Base-by-base conservation (phyloP, 352 stramenopile species). In the Peronospora tabacina region DNA sequence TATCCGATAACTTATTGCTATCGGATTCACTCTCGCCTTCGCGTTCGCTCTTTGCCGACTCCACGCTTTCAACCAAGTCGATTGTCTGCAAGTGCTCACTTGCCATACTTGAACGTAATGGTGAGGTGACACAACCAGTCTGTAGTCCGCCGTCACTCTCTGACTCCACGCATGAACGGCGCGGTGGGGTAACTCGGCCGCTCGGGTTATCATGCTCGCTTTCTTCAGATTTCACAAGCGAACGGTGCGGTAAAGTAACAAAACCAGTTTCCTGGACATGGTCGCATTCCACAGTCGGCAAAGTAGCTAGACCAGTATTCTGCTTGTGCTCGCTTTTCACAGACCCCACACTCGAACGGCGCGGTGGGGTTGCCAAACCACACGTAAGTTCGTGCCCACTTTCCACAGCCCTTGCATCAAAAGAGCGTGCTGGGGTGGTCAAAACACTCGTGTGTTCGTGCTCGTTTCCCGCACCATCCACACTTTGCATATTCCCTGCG, bases 381-480 rank as follows among this genome's bases (percentile, higher is more conserved):
- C n/a, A n/a, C n/a, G n/a, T n/a, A n/a, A n/a, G 50, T 17, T 67
- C 58, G 29, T 47, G 42, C 24, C 19, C 26, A n/a, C 24, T 32
- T 32, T 50, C 38, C 11, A 15, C 33, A 4, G 32, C 49, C 12
- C n/a, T n/a, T n/a, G n/a, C n/a, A n/a, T n/a, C n/a, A n/a, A n/a
- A n/a, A n/a, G n/a, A n/a, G n/a, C n/a, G n/a, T n/a, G n/a, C n/a
- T n/a, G n/a, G n/a, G n/a, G n/a, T n/a, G n/a, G n/a, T n/a, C n/a
- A n/a, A n/a, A n/a, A n/a, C n/a, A n/a, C n/a, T n/a, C n/a, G n/a
- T n/a, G n/a, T 40, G 40, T n/a, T 34, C 52, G 0, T 32, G 7
- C 15, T 47, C 19, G 5, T 15, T 32, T 32, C 42, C 38, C 11
- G 13, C 33, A 4, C 22, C 49, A 7, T 49, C 16, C n/a, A 26